phyloP scores from a whole-genome alignment of 371 early-diverging fungal genomes.

The Actinomortierella ambigua region DNA sequence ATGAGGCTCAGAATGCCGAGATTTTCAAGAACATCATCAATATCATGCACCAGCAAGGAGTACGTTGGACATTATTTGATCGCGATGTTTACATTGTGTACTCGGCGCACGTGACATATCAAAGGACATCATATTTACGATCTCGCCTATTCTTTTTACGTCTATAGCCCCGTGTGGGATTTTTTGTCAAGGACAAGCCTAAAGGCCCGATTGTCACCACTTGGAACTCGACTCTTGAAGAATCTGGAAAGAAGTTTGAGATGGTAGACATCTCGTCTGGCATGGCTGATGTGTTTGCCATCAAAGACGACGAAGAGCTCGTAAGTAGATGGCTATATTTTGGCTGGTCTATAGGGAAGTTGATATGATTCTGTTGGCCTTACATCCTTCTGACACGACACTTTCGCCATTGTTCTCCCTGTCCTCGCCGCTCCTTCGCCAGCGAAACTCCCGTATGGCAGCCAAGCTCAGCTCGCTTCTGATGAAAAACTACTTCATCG shows the following conservation, averaged over 20 bases:
- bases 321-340: conserved; percentile 47
- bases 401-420: background rate
- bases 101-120: too few relatives aligned
- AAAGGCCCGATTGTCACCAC: conserved; percentile 80
- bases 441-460: conserved; percentile 78
- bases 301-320: conserved; percentile 91
- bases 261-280: conserved; percentile 77
- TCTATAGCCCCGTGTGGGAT: conserved; percentile 73
- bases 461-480: conserved; percentile 73
- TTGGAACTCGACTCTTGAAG: conserved; percentile 72
- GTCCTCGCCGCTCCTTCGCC: conserved; percentile 4
- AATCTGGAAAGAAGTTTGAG: conserved; percentile 56
- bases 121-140: too few relatives aligned
- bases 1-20: conserved; percentile 64
- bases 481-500: conserved; percentile 87
- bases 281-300: conserved; percentile 76
- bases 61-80: too few relatives aligned
- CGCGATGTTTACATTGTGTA: too few relatives aligned
- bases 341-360: background rate
- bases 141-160: background rate
- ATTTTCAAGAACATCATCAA: conserved; percentile 64
- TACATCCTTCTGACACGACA: background rate
- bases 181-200: conserved; percentile 78
- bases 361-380: background rate
- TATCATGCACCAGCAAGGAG: conserved; percentile 48